Base-by-base conservation (phyloP, 495 filamentous ascomycete species). In the Collariella sp. region DNA sequence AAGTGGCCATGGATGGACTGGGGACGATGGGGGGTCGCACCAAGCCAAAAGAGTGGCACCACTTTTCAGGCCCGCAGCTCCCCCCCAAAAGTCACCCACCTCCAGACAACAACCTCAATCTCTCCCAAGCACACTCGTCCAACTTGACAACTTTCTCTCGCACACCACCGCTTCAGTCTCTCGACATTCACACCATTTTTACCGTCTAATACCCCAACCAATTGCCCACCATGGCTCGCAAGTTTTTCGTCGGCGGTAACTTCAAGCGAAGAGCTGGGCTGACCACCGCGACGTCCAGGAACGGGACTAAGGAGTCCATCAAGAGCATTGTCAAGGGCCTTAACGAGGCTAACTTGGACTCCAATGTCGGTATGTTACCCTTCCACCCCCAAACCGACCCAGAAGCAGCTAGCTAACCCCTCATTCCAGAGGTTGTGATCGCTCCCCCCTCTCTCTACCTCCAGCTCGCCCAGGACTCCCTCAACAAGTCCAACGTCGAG, bases 211-310 rank as follows among this genome's bases (percentile, higher is more conserved):
- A 36, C 10, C 34, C 41, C 7, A 35, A 55, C 24, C 20, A 62
- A 56, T 60, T 55, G 63, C 63, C 62, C 71, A 81, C 44, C 65
- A 96, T 95, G 90, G 78, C 83, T 76, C 91, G 93, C 78, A 86
- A 89, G 84, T 98, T 96, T 81, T 96, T 98, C 76, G 89, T 98
- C 69, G 93, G 93, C 70, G 93, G 93, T 68, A 98, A 97, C 83
- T 97, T 97, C 80, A 98, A 98, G 79, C 47, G 47, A 46, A 23
- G 49, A 55, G 56, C 63, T 60, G 56, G 58, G 52, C 52, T 22
- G 49, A 56, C 43, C 45, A 49, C 43, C 39, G 7, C 38, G 29
- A 46, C 35, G 13, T 23, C 1, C 61, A 95, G 89, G 89, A 98
- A 97, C 79, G 91, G 93, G 72, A 87, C 86, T 59, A 80, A 86